A percentile compares a stretch with the other conserved stretches of the same genome.
Evolutionary conservation across 352 stramenopile species (phyloP).

Genomic region (Globisporangium irregulare): DNA sequence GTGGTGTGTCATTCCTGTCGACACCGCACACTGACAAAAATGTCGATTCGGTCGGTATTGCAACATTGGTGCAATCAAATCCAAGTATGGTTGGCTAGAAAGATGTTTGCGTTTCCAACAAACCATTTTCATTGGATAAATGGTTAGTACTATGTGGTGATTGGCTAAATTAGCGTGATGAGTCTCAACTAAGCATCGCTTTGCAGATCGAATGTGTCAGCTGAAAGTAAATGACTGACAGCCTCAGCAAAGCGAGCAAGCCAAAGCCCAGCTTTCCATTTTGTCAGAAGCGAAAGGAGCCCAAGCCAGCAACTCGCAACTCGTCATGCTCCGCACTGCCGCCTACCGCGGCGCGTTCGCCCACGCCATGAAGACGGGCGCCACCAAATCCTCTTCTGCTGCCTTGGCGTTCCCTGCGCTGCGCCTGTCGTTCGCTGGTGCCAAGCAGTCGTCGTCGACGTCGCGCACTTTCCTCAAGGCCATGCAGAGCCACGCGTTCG

Average conservation of each 20-base stretch:
- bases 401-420: slow-evolving; percentile 12
- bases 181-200: background rate
- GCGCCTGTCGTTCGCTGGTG: slow-evolving; percentile 13
- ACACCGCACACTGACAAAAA: background rate
- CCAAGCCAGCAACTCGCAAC: background rate
- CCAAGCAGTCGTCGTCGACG: slow-evolving; percentile 4
- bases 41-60: background rate
- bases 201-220: background rate
- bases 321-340: slow-evolving; percentile 14
- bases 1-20: background rate
- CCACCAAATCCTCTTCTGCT: background rate
- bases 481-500: slow-evolving; percentile 50
- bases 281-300: background rate
- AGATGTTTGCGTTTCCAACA: background rate
- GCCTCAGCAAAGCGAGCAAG: background rate
- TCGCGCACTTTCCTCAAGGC: slow-evolving; percentile 21
- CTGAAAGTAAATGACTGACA: background rate
- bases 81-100: background rate
- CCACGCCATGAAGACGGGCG: slow-evolving; percentile 4
- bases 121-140: background rate
- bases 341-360: slow-evolving; percentile 14
- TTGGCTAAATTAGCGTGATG: background rate
- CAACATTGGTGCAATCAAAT: background rate
- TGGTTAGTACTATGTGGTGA: background rate
- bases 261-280: background rate